These are phyloP conservation scores for Ajuga chamaepitys DNA, from an alignment of 257 asterid genomes.

Conservation along the genomic window DNA sequence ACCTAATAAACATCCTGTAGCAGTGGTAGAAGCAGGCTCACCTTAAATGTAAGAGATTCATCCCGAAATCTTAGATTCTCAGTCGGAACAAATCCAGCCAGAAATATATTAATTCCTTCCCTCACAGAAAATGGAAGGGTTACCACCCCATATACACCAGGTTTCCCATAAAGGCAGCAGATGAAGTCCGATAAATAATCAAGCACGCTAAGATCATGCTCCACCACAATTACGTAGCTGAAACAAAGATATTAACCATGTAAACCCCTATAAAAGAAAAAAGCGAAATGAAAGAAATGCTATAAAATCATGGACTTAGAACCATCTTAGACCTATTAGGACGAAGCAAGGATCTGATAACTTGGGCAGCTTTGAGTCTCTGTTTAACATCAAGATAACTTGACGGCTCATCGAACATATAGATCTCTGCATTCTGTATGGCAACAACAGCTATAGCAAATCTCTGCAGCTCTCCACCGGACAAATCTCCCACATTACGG, in stretches of 20 bases:
- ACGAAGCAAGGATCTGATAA: slow-evolving; percentile 89
- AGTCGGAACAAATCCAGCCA: slow-evolving; percentile 95
- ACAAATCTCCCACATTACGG: slow-evolving; percentile 93
- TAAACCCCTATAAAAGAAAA: neutral
- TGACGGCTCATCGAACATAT: slow-evolving; percentile 99
- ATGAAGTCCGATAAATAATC: slow-evolving; percentile 95
- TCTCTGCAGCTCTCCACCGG: slow-evolving; percentile 99
- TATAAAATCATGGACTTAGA: neutral
- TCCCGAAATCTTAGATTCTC: slow-evolving; percentile 91
- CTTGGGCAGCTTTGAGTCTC: slow-evolving; percentile 98
- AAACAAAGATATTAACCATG: slow-evolving; percentile 9
- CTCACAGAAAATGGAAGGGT: slow-evolving; percentile 98
- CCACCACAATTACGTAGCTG: slow-evolving; percentile 95
- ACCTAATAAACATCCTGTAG: neutral
- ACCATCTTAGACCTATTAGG: slow-evolving; percentile 54
- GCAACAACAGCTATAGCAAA: slow-evolving; percentile 97
- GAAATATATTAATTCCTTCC: slow-evolving; percentile 93
- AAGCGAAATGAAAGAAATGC: neutral
- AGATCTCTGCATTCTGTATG: slow-evolving; percentile 91
- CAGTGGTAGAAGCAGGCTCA: slow-evolving; percentile 15
- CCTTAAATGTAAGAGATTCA: slow-evolving; percentile 90
- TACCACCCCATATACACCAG: slow-evolving; percentile 96
- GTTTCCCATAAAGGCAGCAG: slow-evolving; percentile 95
- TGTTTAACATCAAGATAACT: slow-evolving; percentile 99
- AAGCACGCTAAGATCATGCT: slow-evolving; percentile 94